Evolutionary conservation across 495 filamentous ascomycete species (phyloP), one percentile per base, ranked within the genome.

Genomic region (Aspergillus bertholletiae): DNA sequence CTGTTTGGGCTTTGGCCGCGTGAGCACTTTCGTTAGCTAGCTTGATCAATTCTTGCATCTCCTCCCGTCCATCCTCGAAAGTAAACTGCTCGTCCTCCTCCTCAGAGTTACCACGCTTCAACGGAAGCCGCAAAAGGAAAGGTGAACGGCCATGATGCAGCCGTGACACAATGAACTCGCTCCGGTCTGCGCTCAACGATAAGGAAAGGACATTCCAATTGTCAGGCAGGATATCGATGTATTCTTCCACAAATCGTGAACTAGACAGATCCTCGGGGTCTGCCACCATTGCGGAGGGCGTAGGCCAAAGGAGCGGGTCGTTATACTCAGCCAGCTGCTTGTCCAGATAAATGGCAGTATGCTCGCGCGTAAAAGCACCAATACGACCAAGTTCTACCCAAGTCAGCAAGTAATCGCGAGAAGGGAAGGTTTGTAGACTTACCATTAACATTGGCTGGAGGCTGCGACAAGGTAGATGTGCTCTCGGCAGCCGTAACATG

Each of bases 201-300:
- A 98, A 72, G 0, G 93, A 97, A 7, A 97, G 73, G 5, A 89
- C 90, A 35, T 85, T 90, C 94, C 94, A 98, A 21, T 76, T 68
- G 20, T 74, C 68, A 0, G 94, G 95, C 26, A 97, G 84, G 51
- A 95, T 89, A 60, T 76, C 74, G 12, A 78, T 62, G 32, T 78
- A 78, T 24, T 72, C 65, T 39, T 69, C 51, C 6, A 67, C 63
- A 41, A 78, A 74, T 17, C 67, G 68, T 21, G 66, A 57, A 23
- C 68, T 65, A 13, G 71, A 56, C 18, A 68, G 54, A 21, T 58
- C 56, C 7, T 65, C 65, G 9, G 66, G 49, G 17, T 68, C 59
- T 3, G 54, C 48, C 2, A 59, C 55, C 3, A 62, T 46, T 8
- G 50, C 43, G 3, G 60, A 55, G 2, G 64, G 51, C 3, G 57